Base-by-base conservation (phyloP, 495 filamentous ascomycete species). In the Lepidopterella palustris region DNA sequence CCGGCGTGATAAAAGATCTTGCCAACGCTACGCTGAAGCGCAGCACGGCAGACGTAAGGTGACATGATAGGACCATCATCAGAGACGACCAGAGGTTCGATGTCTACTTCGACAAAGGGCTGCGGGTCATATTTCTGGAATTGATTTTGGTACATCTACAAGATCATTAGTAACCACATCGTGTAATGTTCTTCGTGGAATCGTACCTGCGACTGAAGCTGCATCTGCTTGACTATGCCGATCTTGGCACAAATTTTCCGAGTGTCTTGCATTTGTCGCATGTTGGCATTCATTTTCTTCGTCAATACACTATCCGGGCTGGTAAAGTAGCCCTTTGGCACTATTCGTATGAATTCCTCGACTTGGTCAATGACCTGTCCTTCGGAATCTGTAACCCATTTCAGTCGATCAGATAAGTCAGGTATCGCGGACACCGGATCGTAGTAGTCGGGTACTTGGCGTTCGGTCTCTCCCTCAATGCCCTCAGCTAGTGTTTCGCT, bases 201-300 rank as follows among this genome's bases (percentile, higher is more conserved):
- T 10, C 9, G 64, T 84, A 92, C 91, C 82, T 96, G 93, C 47
- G 91, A 87, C 68, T 99, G 95, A 28, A 96, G 78, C 71, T 97
- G 95, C 93, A 99, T 99, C 76, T 99, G 93, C 78, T 97, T 99
- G 70, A 99, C 91, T 59, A 99, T 87, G 27, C 89, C 85, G 68
- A 97, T 92, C 72, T 97, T 97, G 2, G 90, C 91, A 70, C 89
- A 95, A 10, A 99, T 81, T 71, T 97, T 97, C 64, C 95, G 80
- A 0, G 93, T 97, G 59, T 97, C 92, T 71, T 99, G 93, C 85
- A 97, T 90, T 68, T 97, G 91, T 39, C 82, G 82, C 77, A 97
- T 87, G 65, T 99, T 99, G 53, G 84, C 84, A 60, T 95, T 88
- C 68, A 99, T 82, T 70, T 84, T 92, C 53, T 79, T 79, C n/a